A percentile compares a stretch with the other conserved stretches of the same genome.
Evolutionary conservation across 116 monocot genomes (phyloP).

Genomic region (Phalaenopsis hybrid): DNA sequence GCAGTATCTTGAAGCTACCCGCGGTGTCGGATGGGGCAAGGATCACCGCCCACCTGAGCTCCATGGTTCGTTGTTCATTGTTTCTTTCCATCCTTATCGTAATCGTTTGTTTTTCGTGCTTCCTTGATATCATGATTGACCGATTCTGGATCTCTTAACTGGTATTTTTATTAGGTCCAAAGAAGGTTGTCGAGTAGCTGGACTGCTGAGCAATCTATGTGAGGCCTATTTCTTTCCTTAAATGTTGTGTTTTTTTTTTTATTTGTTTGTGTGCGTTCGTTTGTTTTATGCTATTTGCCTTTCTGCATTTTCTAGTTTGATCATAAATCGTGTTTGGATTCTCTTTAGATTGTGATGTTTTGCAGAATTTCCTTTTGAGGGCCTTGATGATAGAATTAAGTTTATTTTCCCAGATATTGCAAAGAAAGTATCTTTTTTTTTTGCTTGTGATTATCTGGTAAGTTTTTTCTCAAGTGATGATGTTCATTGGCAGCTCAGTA

Average conservation of each 20-base stretch:
- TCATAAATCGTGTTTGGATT: not conserved
- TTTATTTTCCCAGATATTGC: not conserved
- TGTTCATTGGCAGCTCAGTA: not conserved
- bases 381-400: not conserved
- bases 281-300: not conserved
- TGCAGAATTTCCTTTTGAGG: not conserved
- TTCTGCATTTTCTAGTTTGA: not conserved
- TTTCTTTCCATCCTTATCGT: not conserved
- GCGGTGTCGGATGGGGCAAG: slow-evolving; percentile 89
- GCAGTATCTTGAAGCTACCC: slow-evolving; percentile 84
- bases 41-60: slow-evolving; percentile 62
- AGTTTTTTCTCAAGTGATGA: not conserved
- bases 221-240: not conserved
- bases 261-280: too few species aligned
- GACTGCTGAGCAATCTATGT: not conserved
- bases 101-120: not conserved
- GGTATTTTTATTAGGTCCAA: slow-evolving; percentile 13
- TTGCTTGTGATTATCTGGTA: not conserved
- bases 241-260: not conserved
- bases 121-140: not conserved
- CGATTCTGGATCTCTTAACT: not conserved
- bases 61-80: slow-evolving; percentile 37
- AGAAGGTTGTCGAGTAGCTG: slow-evolving; percentile 14
- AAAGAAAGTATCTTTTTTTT: not conserved
- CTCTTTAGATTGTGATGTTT: not conserved